These are phyloP conservation scores for Annulohypoxylon stygium DNA, from an alignment of 495 filamentous ascomycete genomes.

Conservation along the genomic window DNA sequence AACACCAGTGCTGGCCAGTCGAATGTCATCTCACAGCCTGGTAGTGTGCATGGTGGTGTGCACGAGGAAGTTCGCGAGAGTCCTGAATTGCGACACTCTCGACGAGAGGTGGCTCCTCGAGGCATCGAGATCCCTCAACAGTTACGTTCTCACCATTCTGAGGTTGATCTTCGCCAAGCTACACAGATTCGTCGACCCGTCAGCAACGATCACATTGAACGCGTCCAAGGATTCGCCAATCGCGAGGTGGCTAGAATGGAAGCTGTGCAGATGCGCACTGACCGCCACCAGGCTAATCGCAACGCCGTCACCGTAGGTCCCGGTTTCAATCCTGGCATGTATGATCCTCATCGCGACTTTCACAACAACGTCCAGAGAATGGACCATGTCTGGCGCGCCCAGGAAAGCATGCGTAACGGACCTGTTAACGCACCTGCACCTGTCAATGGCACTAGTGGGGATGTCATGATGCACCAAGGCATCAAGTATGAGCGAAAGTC, in stretches of 20 bases:
- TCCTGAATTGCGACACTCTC: slow-evolving; percentile 50
- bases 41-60: slow-evolving; percentile 28
- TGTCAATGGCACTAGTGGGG: slow-evolving; percentile 49
- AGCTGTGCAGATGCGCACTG: slow-evolving; percentile 54
- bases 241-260: slow-evolving; percentile 62
- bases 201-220: slow-evolving; percentile 53
- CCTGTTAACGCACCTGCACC: slow-evolving; percentile 39
- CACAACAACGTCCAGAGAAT: slow-evolving; percentile 59
- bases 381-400: slow-evolving; percentile 61
- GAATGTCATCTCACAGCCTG: slow-evolving; percentile 1
- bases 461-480: slow-evolving; percentile 65
- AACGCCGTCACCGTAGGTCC: slow-evolving; percentile 34
- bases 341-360: slow-evolving; percentile 52
- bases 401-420: slow-evolving; percentile 58
- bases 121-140: slow-evolving; percentile 18
- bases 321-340: slow-evolving; percentile 14
- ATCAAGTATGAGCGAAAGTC: slow-evolving; percentile 68
- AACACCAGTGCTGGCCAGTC: not conserved
- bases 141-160: slow-evolving; percentile 42
- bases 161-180: slow-evolving; percentile 41
- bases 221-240: slow-evolving; percentile 56
- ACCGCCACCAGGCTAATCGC: slow-evolving; percentile 54
- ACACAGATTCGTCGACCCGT: slow-evolving; percentile 28
- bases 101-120: slow-evolving; percentile 43
- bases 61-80: slow-evolving; percentile 36